Evolutionary conservation across 768 basidiomycete genomes (phyloP).

Genomic region (Hypholoma fasciculare): DNA sequence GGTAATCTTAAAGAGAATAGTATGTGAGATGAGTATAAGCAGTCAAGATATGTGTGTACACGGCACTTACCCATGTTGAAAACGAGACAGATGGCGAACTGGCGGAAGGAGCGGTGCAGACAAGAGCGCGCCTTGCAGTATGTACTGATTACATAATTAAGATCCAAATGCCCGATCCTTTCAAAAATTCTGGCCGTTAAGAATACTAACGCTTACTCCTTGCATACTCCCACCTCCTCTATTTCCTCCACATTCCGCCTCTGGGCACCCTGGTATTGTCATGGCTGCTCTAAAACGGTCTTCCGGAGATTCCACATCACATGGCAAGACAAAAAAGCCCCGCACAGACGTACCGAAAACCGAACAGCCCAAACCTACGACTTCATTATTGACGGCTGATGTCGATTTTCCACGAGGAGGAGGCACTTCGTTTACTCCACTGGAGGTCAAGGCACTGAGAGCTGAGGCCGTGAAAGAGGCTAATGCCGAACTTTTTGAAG

Average conservation of each 20-base stretch:
- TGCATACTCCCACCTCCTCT: background rate
- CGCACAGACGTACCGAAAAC: constrained; percentile 41
- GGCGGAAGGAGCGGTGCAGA: background rate
- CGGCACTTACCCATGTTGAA: constrained; percentile 36
- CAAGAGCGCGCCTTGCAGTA: background rate
- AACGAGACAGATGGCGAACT: background rate
- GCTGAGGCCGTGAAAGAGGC: constrained; percentile 87
- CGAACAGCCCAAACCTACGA: constrained; percentile 16
- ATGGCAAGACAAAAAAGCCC: constrained; percentile 60
- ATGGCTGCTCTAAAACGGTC: constrained; percentile 63
- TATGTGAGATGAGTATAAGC: background rate
- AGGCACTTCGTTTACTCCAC: constrained; percentile 82
- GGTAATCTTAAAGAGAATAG: constrained; percentile 53
- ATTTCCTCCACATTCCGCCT: background rate
- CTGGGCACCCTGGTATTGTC: background rate
- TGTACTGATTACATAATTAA: constrained; percentile 18
- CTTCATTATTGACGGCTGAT: constrained; percentile 54
- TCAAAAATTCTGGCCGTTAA: constrained; percentile 26
- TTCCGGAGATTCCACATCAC: constrained; percentile 51
- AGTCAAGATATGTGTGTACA: background rate
- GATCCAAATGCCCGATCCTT: constrained; percentile 23
- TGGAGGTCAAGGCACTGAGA: constrained; percentile 84
- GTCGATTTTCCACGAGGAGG: constrained; percentile 96
- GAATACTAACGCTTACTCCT: too few relatives aligned
- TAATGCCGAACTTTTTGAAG: constrained; percentile 75